A percentile compares a stretch with the other conserved stretches of the same genome.
These are phyloP conservation scores for Silybum marianum DNA, from an alignment of 129 eudicot genomes.

Conservation along the genomic window DNA sequence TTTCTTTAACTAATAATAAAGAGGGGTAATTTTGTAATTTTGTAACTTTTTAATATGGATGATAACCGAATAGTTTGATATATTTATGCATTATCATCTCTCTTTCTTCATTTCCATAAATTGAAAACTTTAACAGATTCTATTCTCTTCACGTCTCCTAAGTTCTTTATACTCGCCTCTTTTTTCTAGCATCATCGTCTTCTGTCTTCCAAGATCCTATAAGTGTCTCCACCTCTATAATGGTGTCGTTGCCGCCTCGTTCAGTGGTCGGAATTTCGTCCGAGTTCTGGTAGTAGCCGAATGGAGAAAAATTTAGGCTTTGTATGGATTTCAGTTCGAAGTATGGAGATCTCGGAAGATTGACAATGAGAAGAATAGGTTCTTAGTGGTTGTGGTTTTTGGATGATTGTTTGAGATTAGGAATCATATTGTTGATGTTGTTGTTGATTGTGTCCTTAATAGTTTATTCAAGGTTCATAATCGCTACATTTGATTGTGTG, in stretches of 20 bases:
- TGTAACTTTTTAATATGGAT: too few relatives aligned
- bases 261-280: slow-evolving; percentile 24
- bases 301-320: slow-evolving; percentile 50
- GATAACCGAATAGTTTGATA: too few relatives aligned
- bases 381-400: slow-evolving; percentile 64
- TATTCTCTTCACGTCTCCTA: too few relatives aligned
- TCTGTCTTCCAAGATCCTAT: slow-evolving; percentile 24
- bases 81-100: too few relatives aligned
- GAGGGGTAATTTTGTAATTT: too few relatives aligned
- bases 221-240: slow-evolving; percentile 38
- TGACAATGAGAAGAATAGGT: slow-evolving; percentile 54
- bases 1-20: too few relatives aligned
- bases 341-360: slow-evolving; percentile 47
- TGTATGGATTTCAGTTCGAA: slow-evolving; percentile 53
- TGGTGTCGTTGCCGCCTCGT: slow-evolving; percentile 59
- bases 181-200: slow-evolving; percentile 43
- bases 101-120: too few relatives aligned
- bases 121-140: too few relatives aligned
- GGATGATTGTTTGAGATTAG: slow-evolving; percentile 67
- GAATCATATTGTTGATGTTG: slow-evolving; percentile 77
- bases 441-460: slow-evolving; percentile 23
- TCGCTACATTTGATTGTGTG: too few relatives aligned
- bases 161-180: slow-evolving; percentile 30
- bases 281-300: slow-evolving; percentile 65
- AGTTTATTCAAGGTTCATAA: too few relatives aligned